phyloP scores from a whole-genome alignment of 495 filamentous ascomycete genomes.

The Penicillium riverlandense region DNA sequence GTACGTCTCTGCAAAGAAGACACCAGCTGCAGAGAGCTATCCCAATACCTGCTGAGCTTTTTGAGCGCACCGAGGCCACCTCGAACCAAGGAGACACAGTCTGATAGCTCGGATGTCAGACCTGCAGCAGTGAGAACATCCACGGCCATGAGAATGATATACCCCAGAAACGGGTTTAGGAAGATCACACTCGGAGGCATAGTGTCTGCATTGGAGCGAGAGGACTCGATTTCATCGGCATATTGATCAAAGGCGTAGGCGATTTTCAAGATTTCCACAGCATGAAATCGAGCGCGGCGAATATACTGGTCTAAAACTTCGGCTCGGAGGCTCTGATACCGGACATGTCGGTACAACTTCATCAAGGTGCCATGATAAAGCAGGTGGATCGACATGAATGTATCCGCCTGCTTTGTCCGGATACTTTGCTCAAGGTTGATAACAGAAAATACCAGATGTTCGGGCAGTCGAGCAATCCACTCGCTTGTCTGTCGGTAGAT shows the following conservation, averaged over 20 bases:
- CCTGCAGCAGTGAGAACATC: slow-evolving; percentile 40
- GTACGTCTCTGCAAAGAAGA: slow-evolving; percentile 23
- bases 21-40: slow-evolving; percentile 19
- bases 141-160: slow-evolving; percentile 36
- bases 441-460: slow-evolving; percentile 37
- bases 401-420: slow-evolving; percentile 36
- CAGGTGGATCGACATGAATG: slow-evolving; percentile 53
- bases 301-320: slow-evolving; percentile 28
- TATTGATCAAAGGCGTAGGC: slow-evolving; percentile 20
- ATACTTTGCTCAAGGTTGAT: slow-evolving; percentile 45
- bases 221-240: slow-evolving; percentile 12
- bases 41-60: slow-evolving; percentile 29
- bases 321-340: slow-evolving; percentile 24
- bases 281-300: slow-evolving; percentile 33
- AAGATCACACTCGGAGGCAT: slow-evolving; percentile 7
- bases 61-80: slow-evolving; percentile 32
- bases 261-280: slow-evolving; percentile 33
- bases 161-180: slow-evolving; percentile 38
- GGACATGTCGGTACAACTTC: slow-evolving; percentile 55
- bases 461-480: slow-evolving; percentile 40
- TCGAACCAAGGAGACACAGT: slow-evolving; percentile 39
- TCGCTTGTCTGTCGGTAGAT: slow-evolving; percentile 42
- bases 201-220: slow-evolving; percentile 11
- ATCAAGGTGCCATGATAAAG: slow-evolving; percentile 54
- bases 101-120: slow-evolving; percentile 22